Evolutionary conservation across 169 alveolate species (phyloP).

Genomic region (Cystoisospora suis): DNA sequence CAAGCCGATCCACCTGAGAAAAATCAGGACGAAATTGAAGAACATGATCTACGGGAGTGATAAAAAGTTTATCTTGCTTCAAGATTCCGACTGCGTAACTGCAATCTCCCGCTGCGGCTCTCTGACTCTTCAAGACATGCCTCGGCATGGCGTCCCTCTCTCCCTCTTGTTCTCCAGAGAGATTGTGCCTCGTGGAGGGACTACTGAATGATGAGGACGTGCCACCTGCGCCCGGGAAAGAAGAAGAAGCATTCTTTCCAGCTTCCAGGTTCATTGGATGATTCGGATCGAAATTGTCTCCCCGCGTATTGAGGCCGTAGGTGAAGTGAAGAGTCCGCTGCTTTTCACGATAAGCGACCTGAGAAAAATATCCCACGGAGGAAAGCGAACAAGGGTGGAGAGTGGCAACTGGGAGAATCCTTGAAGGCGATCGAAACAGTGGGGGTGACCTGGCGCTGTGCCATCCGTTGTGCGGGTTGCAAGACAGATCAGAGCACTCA

Average conservation of each 20-base stretch:
- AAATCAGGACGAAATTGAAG: constrained; percentile 43
- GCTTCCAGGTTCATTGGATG: constrained; percentile 9
- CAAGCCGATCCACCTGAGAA: neutral
- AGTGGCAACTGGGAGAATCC: neutral
- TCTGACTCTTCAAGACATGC: constrained; percentile 26
- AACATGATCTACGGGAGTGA: constrained; percentile 37
- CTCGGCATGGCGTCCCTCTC: neutral
- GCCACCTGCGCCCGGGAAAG: no score
- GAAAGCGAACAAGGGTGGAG: no score
- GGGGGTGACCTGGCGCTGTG: neutral
- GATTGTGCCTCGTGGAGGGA: no score
- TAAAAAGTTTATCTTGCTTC: neutral
- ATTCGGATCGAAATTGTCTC: constrained; percentile 25
- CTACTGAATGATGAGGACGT: no score
- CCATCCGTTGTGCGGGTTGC: no score
- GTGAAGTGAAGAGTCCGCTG: constrained; percentile 22
- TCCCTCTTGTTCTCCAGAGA: neutral
- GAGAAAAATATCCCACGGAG: no score
- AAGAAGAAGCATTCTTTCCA: no score
- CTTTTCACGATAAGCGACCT: constrained; percentile 3
- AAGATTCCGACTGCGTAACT: constrained; percentile 46
- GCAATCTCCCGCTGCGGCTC: constrained; percentile 35
- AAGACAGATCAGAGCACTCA: no score
- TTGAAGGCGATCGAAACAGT: neutral
- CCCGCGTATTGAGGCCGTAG: constrained; percentile 23